These are phyloP conservation scores for Primulina huaijiensis DNA, from an alignment of 257 asterid genomes.

Conservation along the genomic window DNA sequence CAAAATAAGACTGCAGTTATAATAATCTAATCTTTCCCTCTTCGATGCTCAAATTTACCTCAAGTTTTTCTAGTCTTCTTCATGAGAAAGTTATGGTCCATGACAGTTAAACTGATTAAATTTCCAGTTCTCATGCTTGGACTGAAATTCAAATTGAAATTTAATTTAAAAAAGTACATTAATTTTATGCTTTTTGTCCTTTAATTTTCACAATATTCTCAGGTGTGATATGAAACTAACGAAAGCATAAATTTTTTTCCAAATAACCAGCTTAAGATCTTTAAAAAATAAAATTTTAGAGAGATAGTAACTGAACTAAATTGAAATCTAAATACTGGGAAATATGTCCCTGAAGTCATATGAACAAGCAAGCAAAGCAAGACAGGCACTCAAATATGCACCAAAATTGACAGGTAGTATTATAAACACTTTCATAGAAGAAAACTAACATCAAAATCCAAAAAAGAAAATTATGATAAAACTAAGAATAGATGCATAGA, in stretches of 20 bases:
- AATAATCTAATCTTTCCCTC: constrained; percentile 17
- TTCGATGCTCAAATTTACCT: constrained; percentile 10
- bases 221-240: too few species aligned
- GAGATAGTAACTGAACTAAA: constrained; percentile 13
- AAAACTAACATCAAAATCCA: neutral
- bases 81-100: too few species aligned
- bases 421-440: constrained; percentile 1
- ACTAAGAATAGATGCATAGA: constrained; percentile 27
- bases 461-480: constrained; percentile 11
- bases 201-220: too few species aligned
- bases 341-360: constrained; percentile 15
- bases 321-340: neutral
- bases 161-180: too few species aligned
- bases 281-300: neutral
- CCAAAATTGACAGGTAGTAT: constrained; percentile 6
- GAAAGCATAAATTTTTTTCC: too few species aligned
- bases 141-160: too few species aligned
- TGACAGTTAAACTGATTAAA: too few species aligned
- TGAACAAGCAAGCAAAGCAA: constrained; percentile 13
- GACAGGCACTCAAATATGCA: constrained; percentile 6
- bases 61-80: too few species aligned
- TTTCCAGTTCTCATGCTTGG: too few species aligned
- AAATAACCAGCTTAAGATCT: constrained; percentile 16
- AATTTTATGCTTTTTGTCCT: too few species aligned
- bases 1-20: constrained; percentile 4